Evolutionary conservation across 257 asterid species (phyloP).

Genomic region (Petrea volubilis): DNA sequence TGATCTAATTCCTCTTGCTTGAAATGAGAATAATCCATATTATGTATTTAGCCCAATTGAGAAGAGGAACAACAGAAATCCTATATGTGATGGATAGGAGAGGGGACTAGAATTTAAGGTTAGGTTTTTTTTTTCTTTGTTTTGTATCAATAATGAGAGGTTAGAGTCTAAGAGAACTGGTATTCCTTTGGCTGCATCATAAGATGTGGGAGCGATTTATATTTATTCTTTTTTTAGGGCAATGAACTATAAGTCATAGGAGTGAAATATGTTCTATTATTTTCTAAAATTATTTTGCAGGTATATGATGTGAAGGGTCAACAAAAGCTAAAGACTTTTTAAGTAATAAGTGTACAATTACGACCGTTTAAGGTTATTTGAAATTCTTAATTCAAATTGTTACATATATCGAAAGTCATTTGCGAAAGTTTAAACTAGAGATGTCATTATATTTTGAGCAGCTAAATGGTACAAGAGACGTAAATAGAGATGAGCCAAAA

Average conservation of each 20-base stretch:
- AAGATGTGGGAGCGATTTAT: neutral
- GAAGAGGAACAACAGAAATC: no score
- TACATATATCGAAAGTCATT: no score
- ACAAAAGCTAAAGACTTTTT: no score
- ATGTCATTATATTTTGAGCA: no score
- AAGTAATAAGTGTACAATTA: no score
- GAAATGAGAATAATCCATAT: conserved; percentile 13
- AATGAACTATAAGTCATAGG: neutral
- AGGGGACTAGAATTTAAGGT: conserved; percentile 5
- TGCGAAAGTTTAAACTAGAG: no score
- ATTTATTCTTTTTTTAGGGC: neutral
- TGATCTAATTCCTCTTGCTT: neutral
- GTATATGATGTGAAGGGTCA: no score
- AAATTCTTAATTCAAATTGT: no score
- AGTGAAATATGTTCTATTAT: neutral
- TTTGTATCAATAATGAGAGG: neutral
- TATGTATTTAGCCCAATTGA: neutral
- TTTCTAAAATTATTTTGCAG: neutral
- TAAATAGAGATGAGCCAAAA: no score
- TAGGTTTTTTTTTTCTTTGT: no score
- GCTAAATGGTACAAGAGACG: no score
- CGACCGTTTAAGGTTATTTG: no score
- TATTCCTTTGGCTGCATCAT: neutral
- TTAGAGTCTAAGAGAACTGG: conserved; percentile 12
- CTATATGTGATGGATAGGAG: neutral